phyloP scores from a whole-genome alignment of 176 grass and related monocot species.

The Avena eriantha region DNA sequence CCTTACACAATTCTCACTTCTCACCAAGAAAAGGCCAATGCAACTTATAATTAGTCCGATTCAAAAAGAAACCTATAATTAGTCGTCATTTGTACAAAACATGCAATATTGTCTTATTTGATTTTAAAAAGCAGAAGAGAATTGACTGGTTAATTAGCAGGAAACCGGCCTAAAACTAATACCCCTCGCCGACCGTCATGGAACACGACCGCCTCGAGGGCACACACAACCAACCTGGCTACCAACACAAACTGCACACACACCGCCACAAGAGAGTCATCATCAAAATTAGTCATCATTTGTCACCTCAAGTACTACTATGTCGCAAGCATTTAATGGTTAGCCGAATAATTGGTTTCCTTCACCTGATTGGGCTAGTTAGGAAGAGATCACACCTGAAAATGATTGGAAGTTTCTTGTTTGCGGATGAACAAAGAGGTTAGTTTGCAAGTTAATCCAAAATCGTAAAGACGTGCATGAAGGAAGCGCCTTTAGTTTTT shows the following conservation, averaged over 20 bases:
- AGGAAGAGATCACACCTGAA: constrained; percentile 26
- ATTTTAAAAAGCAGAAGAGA: too few relatives aligned
- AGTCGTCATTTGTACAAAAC: too few relatives aligned
- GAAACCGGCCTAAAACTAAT: too few relatives aligned
- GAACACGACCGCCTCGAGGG: too few relatives aligned
- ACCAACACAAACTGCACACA: too few relatives aligned
- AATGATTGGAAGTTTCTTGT: constrained; percentile 44
- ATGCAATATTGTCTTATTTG: too few relatives aligned
- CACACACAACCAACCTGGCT: too few relatives aligned
- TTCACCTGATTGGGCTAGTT: not conserved
- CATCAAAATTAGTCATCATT: not conserved
- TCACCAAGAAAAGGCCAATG: not conserved
- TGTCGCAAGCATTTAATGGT: not conserved
- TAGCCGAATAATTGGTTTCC: not conserved
- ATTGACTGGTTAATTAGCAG: too few relatives aligned
- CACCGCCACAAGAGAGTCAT: too few relatives aligned
- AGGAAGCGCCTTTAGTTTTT: not conserved
- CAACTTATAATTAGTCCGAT: not conserved
- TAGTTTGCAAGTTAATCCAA: constrained; percentile 44
- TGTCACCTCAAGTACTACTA: not conserved
- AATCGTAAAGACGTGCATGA: constrained; percentile 42
- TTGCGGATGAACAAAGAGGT: constrained; percentile 35
- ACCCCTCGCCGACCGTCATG: too few relatives aligned
- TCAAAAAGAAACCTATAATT: too few relatives aligned
- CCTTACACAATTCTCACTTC: not conserved